Evolutionary conservation across 495 filamentous ascomycete species (phyloP), one percentile per base, ranked within the genome.

Genomic region (Haplographium delicatum): DNA sequence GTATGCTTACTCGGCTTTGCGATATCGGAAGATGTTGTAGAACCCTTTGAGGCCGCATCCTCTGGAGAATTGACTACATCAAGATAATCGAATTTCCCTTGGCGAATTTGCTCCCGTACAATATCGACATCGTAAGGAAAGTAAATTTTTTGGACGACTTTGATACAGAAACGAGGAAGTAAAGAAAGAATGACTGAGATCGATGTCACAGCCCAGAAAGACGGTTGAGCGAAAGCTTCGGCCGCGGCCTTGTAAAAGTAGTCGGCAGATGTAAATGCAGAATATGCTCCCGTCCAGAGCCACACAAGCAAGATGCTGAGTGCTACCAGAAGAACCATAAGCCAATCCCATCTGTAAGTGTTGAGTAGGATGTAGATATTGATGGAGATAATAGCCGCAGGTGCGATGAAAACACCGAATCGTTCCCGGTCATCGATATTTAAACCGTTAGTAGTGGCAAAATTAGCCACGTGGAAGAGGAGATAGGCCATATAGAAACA

Each of bases 321-420:
- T 39, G 62, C 63, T 24, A 90, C 83, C 58, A 95, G 83, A 61
- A 96, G 72, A 10, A 87, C 59, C 55, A 91, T 88, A 59, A 97
- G 72, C 91, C 91, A 97, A 65, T 99, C 94, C 94, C 94, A 97
- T 50, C 90, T 76, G 65, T 93, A 97, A 4, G 86, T 91, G 65
- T 99, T 99, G 70, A 99, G 78, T 54, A 97, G 71, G 58, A 99
- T 85, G 72, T 97, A 99, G 47, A 82, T 64, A 63, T 99, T 99
- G 68, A 95, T 93, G 35, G 83, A 83, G 58, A 95, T 72, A 37
- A 94, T 81, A 11, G 88, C 80, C 43, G 84, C 86, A 43, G 82
- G 78, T 3, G 81, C 89, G 47, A 96, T 78, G 59, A 89, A 88
- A 44, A 85, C 73, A 49, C 94, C 94, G 60, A 99, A 82, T 44